These are phyloP conservation scores for Aegle marmelos DNA, from an alignment of 345 rosid species.

Conservation along the genomic window DNA sequence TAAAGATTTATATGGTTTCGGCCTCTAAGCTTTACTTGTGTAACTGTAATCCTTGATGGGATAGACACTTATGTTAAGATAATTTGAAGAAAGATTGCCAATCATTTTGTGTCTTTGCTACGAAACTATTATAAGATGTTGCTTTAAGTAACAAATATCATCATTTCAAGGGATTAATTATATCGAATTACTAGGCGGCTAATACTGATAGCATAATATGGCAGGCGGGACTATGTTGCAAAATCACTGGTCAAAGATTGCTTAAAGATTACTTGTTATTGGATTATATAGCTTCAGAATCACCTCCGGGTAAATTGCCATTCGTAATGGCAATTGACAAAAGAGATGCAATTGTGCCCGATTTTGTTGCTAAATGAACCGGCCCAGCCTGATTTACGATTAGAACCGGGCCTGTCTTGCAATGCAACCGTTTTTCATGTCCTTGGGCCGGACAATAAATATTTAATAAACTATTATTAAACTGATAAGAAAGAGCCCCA, in stretches of 20 bases:
- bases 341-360: not conserved
- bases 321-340: not conserved
- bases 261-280: not conserved
- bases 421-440: rapidly evolving
- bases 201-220: not conserved
- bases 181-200: not conserved
- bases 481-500: no score
- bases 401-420: no score
- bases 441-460: no score
- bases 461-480: no score
- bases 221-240: not conserved
- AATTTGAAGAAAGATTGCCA: not conserved
- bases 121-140: not conserved
- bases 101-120: not conserved
- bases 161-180: not conserved
- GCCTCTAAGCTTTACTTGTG: not conserved
- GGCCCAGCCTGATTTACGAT: no score
- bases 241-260: not conserved
- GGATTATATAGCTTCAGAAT: not conserved
- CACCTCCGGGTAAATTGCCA: not conserved
- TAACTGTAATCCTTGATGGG: not conserved
- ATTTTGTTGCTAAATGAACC: not conserved
- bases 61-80: not conserved
- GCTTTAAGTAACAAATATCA: not conserved
- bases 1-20: no score